Evolutionary conservation across 2,329 filamentous ascomycete species (phyloP).

Genomic region (Botrytis elliptica): DNA sequence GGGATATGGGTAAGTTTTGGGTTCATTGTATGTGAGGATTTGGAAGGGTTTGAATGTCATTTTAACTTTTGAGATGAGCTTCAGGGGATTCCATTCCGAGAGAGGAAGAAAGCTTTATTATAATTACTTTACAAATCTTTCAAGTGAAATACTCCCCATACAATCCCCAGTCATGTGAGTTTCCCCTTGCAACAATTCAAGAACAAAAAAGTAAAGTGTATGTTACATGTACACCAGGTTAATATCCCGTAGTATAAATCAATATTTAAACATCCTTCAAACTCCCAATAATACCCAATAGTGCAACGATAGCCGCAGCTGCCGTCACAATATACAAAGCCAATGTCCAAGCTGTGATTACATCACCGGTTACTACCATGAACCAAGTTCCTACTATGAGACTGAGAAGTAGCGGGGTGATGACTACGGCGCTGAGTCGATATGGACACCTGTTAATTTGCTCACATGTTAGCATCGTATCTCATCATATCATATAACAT

Average conservation of each 20-base stretch:
- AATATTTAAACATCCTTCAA: slow-evolving; percentile 31
- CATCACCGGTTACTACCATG: slow-evolving; percentile 29
- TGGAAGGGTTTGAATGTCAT: neutral
- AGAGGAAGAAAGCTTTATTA: neutral
- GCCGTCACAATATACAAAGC: slow-evolving; percentile 33
- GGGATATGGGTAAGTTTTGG: neutral
- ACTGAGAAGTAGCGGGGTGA: slow-evolving; percentile 26
- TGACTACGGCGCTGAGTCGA: slow-evolving; percentile 28
- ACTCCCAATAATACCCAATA: slow-evolving; percentile 33
- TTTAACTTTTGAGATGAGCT: neutral
- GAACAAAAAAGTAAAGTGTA: neutral
- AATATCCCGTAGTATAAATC: neutral
- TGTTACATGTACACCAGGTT: neutral
- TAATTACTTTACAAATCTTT: neutral
- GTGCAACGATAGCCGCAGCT: slow-evolving; percentile 33
- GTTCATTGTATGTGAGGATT: neutral
- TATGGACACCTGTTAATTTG: slow-evolving; percentile 30
- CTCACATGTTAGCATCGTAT: slow-evolving; percentile 23
- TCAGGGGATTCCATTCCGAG: neutral
- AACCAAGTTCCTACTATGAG: slow-evolving; percentile 30
- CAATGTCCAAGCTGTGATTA: slow-evolving; percentile 32
- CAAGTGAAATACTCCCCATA: neutral
- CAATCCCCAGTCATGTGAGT: neutral
- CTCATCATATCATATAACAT: neutral
- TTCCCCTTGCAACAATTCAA: neutral